Evolutionary conservation across 208 protist species (phyloP), one percentile per base, ranked within the genome.

Genomic region (Leishmania tarentolae): DNA sequence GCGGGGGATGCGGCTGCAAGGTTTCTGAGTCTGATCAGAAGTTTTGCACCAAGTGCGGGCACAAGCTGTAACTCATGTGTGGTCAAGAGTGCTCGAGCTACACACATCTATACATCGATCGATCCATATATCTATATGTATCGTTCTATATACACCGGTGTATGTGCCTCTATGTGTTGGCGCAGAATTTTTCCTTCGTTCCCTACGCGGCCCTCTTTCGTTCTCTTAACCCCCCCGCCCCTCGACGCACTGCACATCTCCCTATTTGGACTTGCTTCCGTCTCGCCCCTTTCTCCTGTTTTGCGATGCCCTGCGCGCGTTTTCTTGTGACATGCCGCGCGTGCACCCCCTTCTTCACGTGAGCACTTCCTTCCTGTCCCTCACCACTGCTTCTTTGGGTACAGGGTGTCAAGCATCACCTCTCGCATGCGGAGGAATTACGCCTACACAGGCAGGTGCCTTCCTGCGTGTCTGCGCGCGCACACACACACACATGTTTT

Each of bases 11-110:
- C 69, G 94, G 94, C 7, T 61, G 63, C 44, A 91, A 92, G 40
- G 70, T 93, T 11, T 56, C 56, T 8, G 24, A 66, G 4, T 52
- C 69, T 0, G 79, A 75, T 0, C 87, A 91, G 44, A 87, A 85
- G 37, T 97, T 96, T 79, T 97, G 94, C 68, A 78, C 79, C 24
- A 74, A 85, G 42, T 97, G 94, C 61, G 94, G 94, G 17, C 78
- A 80, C 74, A 94, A 92, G 79, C 50, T 95, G n/a, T 77, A 37
- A 53, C 24, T n/a, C 13, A 19, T 37, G 71, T 52, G 17, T 52
- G 40, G 11, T 13, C 31, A 52, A 15, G 40, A 71, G 42, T 71
- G 66, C 24, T 35, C 5, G 47, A 52, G 72, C 2, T 35, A 63
- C 28, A 24, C 57, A 63, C 28, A 2, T 28, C 4, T 17, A 19